phyloP scores from a whole-genome alignment of 148 eudicot species.

The Rhododendron molle region DNA sequence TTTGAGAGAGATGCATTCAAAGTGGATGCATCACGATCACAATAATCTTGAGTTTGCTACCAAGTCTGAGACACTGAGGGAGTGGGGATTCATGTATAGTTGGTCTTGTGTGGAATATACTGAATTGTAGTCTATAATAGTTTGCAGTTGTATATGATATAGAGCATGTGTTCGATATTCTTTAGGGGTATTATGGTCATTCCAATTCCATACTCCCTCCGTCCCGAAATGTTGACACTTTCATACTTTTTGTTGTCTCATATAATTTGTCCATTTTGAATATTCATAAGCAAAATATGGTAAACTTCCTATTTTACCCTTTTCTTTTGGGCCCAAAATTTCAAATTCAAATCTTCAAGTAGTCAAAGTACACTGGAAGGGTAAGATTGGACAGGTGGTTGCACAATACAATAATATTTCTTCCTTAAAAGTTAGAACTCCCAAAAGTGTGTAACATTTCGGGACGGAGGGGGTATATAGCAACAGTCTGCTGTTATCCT shows the following conservation, averaged over 20 bases:
- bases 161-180: not conserved
- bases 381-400: too few relatives aligned
- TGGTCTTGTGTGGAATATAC: not conserved
- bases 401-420: too few relatives aligned
- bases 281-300: too few relatives aligned
- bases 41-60: not conserved
- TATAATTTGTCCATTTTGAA: too few relatives aligned
- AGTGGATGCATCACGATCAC: not conserved
- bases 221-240: too few relatives aligned
- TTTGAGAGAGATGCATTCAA: not conserved
- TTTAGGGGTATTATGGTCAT: not conserved
- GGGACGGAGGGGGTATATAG: not conserved
- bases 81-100: not conserved
- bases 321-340: too few relatives aligned
- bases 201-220: not conserved
- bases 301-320: too few relatives aligned
- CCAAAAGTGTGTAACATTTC: too few relatives aligned
- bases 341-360: too few relatives aligned
- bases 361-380: too few relatives aligned
- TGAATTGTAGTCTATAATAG: not conserved
- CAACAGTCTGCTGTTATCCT: not conserved
- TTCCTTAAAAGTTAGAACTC: too few relatives aligned
- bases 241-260: too few relatives aligned
- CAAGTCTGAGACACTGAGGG: not conserved
- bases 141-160: not conserved